A percentile compares a stretch with the other conserved stretches of the same genome.
Evolutionary conservation across 1,139 yeast species (phyloP).

Genomic region (Hyphopichia wangnamkhiaoensis): DNA sequence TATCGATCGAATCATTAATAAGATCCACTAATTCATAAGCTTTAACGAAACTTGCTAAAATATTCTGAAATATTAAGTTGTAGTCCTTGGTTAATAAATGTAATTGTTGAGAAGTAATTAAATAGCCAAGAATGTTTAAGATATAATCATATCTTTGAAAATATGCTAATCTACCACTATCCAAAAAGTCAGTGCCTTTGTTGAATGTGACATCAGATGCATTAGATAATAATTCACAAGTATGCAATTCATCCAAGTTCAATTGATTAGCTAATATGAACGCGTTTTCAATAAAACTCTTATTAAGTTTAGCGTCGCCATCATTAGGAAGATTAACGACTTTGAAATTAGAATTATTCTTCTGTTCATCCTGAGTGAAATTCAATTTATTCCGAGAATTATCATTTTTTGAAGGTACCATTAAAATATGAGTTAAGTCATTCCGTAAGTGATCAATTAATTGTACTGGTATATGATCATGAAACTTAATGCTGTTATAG

Average conservation of each 20-base stretch:
- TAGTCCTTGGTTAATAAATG: conserved; percentile 20
- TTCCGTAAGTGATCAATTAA: conserved; percentile 28
- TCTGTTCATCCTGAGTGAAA: conserved; percentile 10
- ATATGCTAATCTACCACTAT: conserved; percentile 71
- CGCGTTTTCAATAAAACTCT: conserved; percentile 51
- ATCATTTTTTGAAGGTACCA: conserved; percentile 54
- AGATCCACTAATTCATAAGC: conserved; percentile 57
- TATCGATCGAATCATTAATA: conserved; percentile 65
- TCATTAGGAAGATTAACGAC: conserved; percentile 49
- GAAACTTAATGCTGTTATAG: conserved; percentile 35
- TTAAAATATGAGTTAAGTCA: conserved; percentile 52
- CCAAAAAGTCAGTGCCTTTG: conserved; percentile 58
- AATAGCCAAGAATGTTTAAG: conserved; percentile 65
- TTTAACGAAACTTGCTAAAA: conserved; percentile 55
- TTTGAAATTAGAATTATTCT: conserved; percentile 38
- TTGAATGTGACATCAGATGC: conserved; percentile 44
- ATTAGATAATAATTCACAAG: conserved; percentile 39
- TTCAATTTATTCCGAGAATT: conserved; percentile 51
- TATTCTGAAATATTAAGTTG: conserved; percentile 31
- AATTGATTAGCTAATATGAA: conserved; percentile 55
- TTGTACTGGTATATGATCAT: conserved; percentile 26
- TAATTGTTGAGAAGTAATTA: conserved; percentile 38
- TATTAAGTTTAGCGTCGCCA: conserved; percentile 72
- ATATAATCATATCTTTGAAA: conserved; percentile 71
- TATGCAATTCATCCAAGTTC: conserved; percentile 35